Evolutionary conservation across 768 basidiomycete species (phyloP), one percentile per base, ranked within the genome.

Genomic region (Udeniomyces megalosporus): DNA sequence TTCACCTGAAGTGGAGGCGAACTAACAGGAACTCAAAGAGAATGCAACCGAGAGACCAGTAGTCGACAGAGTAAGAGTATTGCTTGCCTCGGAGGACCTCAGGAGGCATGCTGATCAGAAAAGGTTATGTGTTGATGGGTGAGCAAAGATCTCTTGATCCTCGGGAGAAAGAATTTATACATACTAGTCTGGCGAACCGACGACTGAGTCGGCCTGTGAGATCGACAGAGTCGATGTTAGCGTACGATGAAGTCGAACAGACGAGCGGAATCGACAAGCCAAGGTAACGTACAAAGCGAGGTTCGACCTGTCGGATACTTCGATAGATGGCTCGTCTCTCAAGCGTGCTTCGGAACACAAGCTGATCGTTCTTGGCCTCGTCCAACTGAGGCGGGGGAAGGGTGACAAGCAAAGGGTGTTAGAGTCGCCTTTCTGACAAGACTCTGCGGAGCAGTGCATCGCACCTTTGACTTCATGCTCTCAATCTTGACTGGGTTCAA

Each of bases 11-110:
- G 8, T 35, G 14, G 28, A 24, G 2, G 29, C 8, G 44, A 44
- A 60, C 69, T 59, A 68, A 72, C 46, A 74, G 71, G 67, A 71
- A 77, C 76, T 99, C 95, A 75, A 96, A 99, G 28, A 99, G 76
- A 68, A 99, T 97, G 73, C 95, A 97, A 6, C 95, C 95, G 8
- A 99, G 80, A 1, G 90, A 93, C 95, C 95, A 97, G 69, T 86
- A 97, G 75, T 99, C 95, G 52, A 97, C 95, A 0, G 88, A 88
- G 73, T 86, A 96, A 0, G 85, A 85, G 74, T 99, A 99, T 0
- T 90, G 86, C 74, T 91, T 90, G 38, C 87, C 93, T 31, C 92
- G 82, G 28, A 96, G 80, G 24, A 96, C 91, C 66, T 77, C 76
- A 35, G 76, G 74, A 12, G 95, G 88, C 95, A 99, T 97, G 74